phyloP scores from a whole-genome alignment of 306 rosid genomes.

The Quercus cerris region DNA sequence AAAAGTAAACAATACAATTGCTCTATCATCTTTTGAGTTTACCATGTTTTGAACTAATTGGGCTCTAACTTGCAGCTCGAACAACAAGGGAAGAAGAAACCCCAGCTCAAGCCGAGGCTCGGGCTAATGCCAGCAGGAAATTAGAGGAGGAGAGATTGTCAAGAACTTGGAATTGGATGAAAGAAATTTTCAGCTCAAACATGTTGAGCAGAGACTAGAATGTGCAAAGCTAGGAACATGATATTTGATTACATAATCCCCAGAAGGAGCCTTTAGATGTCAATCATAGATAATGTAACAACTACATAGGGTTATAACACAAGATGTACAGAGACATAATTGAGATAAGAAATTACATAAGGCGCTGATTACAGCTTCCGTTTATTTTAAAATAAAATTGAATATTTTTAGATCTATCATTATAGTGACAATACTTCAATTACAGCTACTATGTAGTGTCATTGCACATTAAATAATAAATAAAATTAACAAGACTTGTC shows the following conservation, averaged over 20 bases:
- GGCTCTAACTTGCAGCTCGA: slow-evolving; percentile 25
- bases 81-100: slow-evolving; percentile 52
- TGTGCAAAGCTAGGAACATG: not conserved
- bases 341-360: not conserved
- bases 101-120: slow-evolving; percentile 66
- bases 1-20: not conserved
- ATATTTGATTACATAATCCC: not conserved
- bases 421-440: not conserved
- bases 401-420: not conserved
- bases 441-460: not conserved
- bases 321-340: not conserved
- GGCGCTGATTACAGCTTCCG: not conserved
- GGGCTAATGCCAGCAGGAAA: slow-evolving; percentile 50
- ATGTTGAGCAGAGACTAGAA: slow-evolving; percentile 2
- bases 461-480: not conserved
- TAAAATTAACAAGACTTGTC: too few relatives aligned
- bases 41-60: not conserved
- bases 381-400: not conserved
- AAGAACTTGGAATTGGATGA: slow-evolving; percentile 51
- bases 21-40: not conserved
- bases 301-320: not conserved
- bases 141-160: slow-evolving; percentile 42
- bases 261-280: not conserved
- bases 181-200: slow-evolving; percentile 15
- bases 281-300: not conserved